Evolutionary conservation across 2,329 filamentous ascomycete species (phyloP), one percentile per base, ranked within the genome.

Genomic region (Aspergillus proliferans): DNA sequence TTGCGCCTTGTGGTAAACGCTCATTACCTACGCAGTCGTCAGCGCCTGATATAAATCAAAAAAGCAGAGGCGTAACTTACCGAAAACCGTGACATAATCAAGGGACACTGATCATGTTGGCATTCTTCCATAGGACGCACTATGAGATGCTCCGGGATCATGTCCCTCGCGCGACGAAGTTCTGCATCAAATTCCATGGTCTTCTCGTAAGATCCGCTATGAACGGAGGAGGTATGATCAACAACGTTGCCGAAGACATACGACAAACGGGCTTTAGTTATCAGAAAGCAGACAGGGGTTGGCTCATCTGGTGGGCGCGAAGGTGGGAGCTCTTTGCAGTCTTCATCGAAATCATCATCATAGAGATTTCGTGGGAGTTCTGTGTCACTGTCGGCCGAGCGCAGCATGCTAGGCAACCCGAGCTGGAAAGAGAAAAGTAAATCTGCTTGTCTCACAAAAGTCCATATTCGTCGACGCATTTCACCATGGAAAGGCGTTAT

Each of bases 1-100:
- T 59, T 95, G 79, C 15, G 90, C 87, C 71, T 95, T 95, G 55
- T 94, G 84, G 63, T 90, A 95, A 4, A 96, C 72, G 45, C 93
- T 85, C 53, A 93, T 88, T 28, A 96, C 58, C 69, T 71, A 43
- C 10, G 7, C 39, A 43, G 41, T 10, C 8, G 40, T 58, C 41
- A 61, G 56, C 44, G 45, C 9, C 24, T 33, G 24, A 47, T 40
- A 40, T 3, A 19, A 36, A 18, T 3, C 14, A 36, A 7, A 18
- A 19, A 19, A 40, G 15, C 15, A 22, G 18, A 22, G 3, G 18
- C 19, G 9, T 24, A 36, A 56, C 62, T 58, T 63, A 72, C 74
- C 49, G 86, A 87, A 64, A 90, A 91, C 24, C 91, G 84, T 46
- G 91, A 86, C 73, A 95, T 86, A 50, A 96, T 80, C 28, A 84